Base-by-base conservation (phyloP, 2,329 filamentous ascomycete species). In the Penicillium sp. region DNA sequence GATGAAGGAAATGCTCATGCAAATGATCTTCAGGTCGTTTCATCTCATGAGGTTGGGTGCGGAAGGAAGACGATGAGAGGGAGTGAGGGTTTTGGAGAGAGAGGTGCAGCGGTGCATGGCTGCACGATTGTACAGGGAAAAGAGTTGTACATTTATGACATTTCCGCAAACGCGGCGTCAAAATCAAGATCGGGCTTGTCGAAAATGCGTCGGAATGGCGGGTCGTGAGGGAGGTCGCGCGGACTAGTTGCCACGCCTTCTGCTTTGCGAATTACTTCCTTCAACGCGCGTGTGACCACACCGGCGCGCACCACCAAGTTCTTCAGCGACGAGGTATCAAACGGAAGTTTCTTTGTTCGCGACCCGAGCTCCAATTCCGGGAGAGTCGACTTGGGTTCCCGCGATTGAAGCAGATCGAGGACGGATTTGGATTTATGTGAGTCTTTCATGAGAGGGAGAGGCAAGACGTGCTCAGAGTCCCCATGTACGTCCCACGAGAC, bases 311-410 rank as follows among this genome's bases (percentile, higher is more conserved):
- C 66, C 24, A 88, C 85, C 52, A 88, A 83, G 64, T 86, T 82
- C 60, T 81, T 79, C 13, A 88, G 76, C 42, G 85, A 87, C 24
- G 82, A 82, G 2, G 85, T 87, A 64, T 87, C 85, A 65, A 88
- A 88, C 0, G 84, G 83, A n/a, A 87, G 79, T 62, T 86, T 87
- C 49, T 72, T 71, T 16, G 71, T 63, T 36, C 70, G 63, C n/a
- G 68, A 58, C 31, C 62, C 47, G 14, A 58, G 32, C 4, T 68
- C 61, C 9, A 66, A 52, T 9, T 71, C 55, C 13, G 58, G 29
- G 38, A 67, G 50, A 55, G 65, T 46, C 24, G 66, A 58, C 27
- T 70, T 61, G 29, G 70, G 61, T 49, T 69, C 74, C 14, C 31
- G 75, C 57, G 80, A 75, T 62, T 85, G 83, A 47, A 87, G 76